Conservation (phyloP, 495 filamentous ascomycete genomes). For the Cercophora scortea region DNA sequence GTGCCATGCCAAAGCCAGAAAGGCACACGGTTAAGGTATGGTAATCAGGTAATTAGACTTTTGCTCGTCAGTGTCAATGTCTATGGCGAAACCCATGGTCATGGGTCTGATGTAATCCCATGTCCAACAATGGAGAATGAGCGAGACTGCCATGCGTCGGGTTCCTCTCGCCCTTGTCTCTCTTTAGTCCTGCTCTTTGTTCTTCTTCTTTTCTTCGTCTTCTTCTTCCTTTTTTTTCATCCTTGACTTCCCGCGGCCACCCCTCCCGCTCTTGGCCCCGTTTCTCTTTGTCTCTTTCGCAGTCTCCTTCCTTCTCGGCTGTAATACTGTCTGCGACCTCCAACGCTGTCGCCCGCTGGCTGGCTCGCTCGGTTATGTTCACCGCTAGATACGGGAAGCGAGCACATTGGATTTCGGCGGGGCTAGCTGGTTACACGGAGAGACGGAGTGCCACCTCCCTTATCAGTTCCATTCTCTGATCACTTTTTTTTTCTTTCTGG, state of each 20-base stretch:
- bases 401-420: neutral
- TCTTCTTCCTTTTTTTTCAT: too few relatives aligned
- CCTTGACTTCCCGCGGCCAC: too few relatives aligned
- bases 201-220: neutral
- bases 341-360: too few relatives aligned
- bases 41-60: neutral
- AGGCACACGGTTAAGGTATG: neutral
- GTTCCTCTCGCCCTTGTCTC: too few relatives aligned
- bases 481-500: neutral
- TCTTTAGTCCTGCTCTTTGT: neutral
- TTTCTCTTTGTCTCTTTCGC: too few relatives aligned
- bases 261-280: too few relatives aligned
- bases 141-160: neutral
- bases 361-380: neutral
- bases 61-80: neutral
- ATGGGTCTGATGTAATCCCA: neutral
- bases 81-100: neutral
- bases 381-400: neutral
- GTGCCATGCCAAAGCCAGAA: conserved; percentile 15
- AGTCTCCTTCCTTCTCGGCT: too few relatives aligned
- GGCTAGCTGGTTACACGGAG: neutral
- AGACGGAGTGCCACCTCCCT: neutral
- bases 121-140: neutral
- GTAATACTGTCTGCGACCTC: neutral
- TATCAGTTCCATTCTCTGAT: neutral